Base-by-base conservation (phyloP, 805 yeast genomes). In the Saccharomycopsis schoenii region DNA sequence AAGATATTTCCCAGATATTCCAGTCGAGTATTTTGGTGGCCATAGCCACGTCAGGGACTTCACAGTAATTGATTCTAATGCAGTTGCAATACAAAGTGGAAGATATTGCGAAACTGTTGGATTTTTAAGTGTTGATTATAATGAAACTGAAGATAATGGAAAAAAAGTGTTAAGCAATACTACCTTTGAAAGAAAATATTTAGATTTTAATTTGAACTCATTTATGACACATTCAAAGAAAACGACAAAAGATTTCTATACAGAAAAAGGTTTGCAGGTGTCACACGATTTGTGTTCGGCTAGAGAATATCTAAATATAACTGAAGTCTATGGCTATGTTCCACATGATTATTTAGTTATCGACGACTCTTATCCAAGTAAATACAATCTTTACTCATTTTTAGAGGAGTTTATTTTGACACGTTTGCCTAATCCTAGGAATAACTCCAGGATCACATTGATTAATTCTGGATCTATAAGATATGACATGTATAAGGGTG, bases 91-190 rank as follows among this genome's bases (percentile, higher is more conserved):
- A n/a, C 96, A 93, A 73, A 88, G 96, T 69, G 98, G 98, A 0
- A 77, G 97, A 57, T 93, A 88, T 70, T 83, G 96, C 68, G 98
- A 93, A 70, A 93, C 98, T 0, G 80, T 88, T n/a, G 98, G 98
- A 0, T 93, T 91, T 80, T 72, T 87, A 12, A 83, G 96, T 29
- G 73, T 90, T 24, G 75, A 79, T 62, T 62, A 60, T 29, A 36
- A 42, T 43, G 55, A 58, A n/a, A 19, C 21, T 5, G 55, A 19
- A 1, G 58, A 71, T 36, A 57, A 66, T 1, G 60, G 68, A 55
- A 40, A 56, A 0, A 39, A 59, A n/a, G 62, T 63, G n/a, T 62
- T 68, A 2, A 72, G 75, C 14, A 59, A 52, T 1, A 1, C 25
- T 12, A 8, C 24, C 4, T 81, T 80, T 63, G 69, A 78, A 43